Conservation (phyloP, 2,329 filamentous ascomycete genomes). For the Penicillium palitans region DNA sequence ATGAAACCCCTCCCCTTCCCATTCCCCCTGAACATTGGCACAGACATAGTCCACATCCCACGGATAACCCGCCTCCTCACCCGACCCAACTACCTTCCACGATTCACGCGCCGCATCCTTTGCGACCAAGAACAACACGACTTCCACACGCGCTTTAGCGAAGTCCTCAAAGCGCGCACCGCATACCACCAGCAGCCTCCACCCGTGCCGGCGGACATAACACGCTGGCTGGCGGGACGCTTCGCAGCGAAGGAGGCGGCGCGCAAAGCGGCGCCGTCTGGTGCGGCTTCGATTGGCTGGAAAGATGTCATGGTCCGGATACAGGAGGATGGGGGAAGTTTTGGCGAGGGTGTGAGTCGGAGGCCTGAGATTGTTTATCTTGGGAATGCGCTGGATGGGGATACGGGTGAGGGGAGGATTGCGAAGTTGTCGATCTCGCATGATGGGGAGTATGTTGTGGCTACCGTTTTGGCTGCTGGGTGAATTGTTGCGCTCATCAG, state of each 20-base stretch:
- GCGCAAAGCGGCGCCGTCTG: constrained; percentile 65
- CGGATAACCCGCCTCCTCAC: constrained; percentile 64
- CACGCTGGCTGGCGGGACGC: constrained; percentile 50
- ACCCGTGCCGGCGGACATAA: constrained; percentile 34
- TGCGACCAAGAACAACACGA: constrained; percentile 41
- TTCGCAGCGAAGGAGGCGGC: constrained; percentile 75
- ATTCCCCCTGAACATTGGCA: constrained; percentile 69
- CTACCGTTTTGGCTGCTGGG: constrained; percentile 43
- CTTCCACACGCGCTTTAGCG: constrained; percentile 37
- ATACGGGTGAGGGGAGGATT: constrained; percentile 47
- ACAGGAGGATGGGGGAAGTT: constrained; percentile 19
- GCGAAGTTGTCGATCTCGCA: constrained; percentile 82
- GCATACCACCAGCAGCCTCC: background rate
- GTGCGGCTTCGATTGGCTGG: constrained; percentile 59
- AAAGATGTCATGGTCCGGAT: constrained; percentile 58
- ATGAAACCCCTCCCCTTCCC: constrained; percentile 56
- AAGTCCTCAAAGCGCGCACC: constrained; percentile 7
- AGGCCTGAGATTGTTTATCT: constrained; percentile 43
- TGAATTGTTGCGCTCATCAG: constrained; percentile 17
- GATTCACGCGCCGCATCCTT: constrained; percentile 45
- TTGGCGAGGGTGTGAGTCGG: constrained; percentile 25
- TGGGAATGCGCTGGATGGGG: constrained; percentile 12
- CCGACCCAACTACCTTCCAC: constrained; percentile 40
- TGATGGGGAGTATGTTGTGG: constrained; percentile 74
- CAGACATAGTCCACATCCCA: constrained; percentile 71